Evolutionary conservation across 257 asterid species (phyloP).

Genomic region (Solanum rostratum): DNA sequence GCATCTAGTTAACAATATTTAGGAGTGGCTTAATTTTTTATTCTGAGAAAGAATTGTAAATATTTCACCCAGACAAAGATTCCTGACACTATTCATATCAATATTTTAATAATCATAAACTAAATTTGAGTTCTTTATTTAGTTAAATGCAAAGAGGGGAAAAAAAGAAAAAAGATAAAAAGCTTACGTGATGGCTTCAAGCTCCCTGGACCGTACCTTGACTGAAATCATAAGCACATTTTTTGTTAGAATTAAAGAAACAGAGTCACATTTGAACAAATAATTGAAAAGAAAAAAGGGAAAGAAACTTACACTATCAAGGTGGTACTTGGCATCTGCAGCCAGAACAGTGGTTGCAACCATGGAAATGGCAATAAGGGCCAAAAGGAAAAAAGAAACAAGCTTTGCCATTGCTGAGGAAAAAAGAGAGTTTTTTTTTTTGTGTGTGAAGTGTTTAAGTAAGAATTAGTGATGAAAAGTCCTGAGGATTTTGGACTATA

Average conservation of each 20-base stretch:
- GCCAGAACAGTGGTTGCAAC: conserved; percentile 18
- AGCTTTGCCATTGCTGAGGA: conserved; percentile 28
- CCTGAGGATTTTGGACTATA: conserved; percentile 2
- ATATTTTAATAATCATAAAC: background rate
- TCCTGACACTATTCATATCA: background rate
- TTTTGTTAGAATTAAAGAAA: background rate
- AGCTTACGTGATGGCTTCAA: conserved; percentile 12
- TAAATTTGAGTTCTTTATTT: background rate
- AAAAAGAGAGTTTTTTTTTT: background rate
- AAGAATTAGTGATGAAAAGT: background rate
- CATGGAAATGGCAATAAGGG: conserved; percentile 25
- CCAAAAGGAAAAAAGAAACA: conserved; percentile 17
- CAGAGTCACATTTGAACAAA: too few species aligned
- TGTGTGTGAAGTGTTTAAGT: background rate
- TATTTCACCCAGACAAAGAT: background rate
- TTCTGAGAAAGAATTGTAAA: background rate
- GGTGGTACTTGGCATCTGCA: conserved; percentile 12
- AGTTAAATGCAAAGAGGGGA: background rate
- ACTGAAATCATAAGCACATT: background rate
- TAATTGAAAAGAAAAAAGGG: background rate
- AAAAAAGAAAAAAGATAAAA: background rate
- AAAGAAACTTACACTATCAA: conserved; percentile 12
- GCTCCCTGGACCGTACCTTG: conserved; percentile 19
- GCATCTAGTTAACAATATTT: background rate
- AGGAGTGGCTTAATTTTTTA: background rate